A percentile compares a stretch with the other conserved stretches of the same genome.
These are phyloP conservation scores for Pyrenula massariospora DNA, from an alignment of 495 filamentous ascomycete species.

Conservation along the genomic window DNA sequence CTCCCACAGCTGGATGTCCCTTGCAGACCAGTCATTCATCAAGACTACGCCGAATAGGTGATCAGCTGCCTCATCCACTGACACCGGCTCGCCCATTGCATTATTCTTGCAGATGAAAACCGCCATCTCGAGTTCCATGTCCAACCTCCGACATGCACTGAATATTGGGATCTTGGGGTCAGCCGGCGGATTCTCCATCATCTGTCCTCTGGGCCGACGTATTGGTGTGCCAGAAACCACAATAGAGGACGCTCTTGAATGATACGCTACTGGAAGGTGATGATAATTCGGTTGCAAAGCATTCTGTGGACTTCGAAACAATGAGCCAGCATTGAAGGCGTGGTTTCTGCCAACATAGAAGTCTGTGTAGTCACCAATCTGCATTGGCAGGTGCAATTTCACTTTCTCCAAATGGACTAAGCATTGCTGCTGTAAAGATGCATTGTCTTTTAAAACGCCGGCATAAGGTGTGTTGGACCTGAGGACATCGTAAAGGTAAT, in stretches of 20 bases:
- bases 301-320: constrained; percentile 74
- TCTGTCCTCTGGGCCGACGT: constrained; percentile 71
- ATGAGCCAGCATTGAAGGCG: constrained; percentile 64
- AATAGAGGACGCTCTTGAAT: constrained; percentile 70
- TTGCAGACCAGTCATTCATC: constrained; percentile 90
- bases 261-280: constrained; percentile 83
- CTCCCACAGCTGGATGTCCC: constrained; percentile 88
- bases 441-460: constrained; percentile 46
- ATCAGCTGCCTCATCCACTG: constrained; percentile 57
- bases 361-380: constrained; percentile 92
- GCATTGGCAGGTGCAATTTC: constrained; percentile 69
- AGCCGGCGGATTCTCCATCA: constrained; percentile 52
- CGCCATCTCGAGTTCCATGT: constrained; percentile 83
- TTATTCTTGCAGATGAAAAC: constrained; percentile 65
- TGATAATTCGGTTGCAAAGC: constrained; percentile 85
- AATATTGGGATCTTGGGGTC: constrained; percentile 51
- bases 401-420: constrained; percentile 47
- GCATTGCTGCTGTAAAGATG: constrained; percentile 33
- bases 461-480: constrained; percentile 44
- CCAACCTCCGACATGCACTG: constrained; percentile 53
- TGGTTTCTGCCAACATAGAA: constrained; percentile 93
- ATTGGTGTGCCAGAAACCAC: constrained; percentile 67
- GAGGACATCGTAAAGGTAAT: constrained; percentile 64
- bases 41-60: constrained; percentile 79
- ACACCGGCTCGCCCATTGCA: constrained; percentile 49